Evolutionary conservation across 1,284 basidiomycete species (phyloP), one percentile per base, ranked within the genome.

Genomic region (Rhodotorula mucilaginosa): DNA sequence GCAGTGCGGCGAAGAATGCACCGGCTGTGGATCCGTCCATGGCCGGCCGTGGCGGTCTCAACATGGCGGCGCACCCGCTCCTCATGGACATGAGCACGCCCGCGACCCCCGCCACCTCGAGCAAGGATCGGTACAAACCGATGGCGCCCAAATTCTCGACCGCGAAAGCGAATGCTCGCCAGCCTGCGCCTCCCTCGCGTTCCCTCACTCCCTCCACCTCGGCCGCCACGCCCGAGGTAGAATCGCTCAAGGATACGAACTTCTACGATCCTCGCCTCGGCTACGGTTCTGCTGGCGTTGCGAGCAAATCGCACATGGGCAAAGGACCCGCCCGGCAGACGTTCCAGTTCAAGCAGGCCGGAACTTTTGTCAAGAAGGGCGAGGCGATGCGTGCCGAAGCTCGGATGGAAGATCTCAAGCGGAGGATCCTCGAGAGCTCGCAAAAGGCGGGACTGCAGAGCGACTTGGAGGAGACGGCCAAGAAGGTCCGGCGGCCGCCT

Each of bases 81-180:
- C 82, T 95, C 34, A 85, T 94, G 72, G 90, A 91, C 68, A 86
- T 85, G 16, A 58, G 52, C 52, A 5, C 62, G 39, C 39, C 54
- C n/a, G 26, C 54, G 13, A 61, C 67, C 4, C 66, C 69, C 23
- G 85, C 87, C 0, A 89, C 90, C 79, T 88, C 88, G 48, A 92
- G 90, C 82, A 93, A 93, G 80, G 91, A 93, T 79, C 84, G 90
- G 70, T 96, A 95, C 83, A 95, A 93, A 80, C 92, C 94, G 13
- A 97, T 97, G 93, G 92, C 93, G 74, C 94, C 94, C 66, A 97
- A 97, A 81, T 97, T 97, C 81, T 90, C 93, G 0, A 92, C 92
- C 6, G 93, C 96, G 81, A 93, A 90, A 84, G 91, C 90, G 8
- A 92, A 93, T 78, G 85, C 86, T 15, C 87, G 90, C 16, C 68